Conservation (phyloP, 306 rosid genomes). For the Potentilla sterilis region DNA sequence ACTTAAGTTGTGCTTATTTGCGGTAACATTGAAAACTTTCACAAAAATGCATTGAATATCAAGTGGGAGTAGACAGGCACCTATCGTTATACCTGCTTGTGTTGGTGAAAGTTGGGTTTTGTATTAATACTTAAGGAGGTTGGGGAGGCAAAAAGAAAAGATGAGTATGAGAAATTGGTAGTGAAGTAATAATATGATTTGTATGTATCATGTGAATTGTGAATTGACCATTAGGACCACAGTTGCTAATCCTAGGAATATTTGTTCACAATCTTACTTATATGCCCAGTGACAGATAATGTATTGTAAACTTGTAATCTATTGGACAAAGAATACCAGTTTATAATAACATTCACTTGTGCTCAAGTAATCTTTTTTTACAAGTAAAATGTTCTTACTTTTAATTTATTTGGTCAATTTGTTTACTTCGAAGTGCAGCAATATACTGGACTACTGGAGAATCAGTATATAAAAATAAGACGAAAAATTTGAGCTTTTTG, state of each 20-base stretch:
- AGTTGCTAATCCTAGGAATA: background rate
- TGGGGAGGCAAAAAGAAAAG: background rate
- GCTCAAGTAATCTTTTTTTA: background rate
- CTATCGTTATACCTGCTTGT: background rate
- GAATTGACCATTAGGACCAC: too few species aligned
- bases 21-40: background rate
- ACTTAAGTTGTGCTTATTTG: too few species aligned
- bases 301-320: background rate
- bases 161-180: background rate
- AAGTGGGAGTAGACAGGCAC: conserved; percentile 3
- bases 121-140: background rate
- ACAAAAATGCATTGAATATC: background rate
- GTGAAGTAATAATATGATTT: background rate
- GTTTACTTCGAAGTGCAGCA: background rate
- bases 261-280: background rate
- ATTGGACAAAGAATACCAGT: background rate
- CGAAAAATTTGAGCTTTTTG: background rate
- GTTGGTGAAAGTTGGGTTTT: conserved; percentile 19
- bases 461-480: background rate
- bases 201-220: background rate
- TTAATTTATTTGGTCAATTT: background rate
- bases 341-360: background rate
- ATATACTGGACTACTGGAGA: background rate
- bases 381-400: background rate
- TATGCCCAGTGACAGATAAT: background rate